A percentile compares a stretch with the other conserved stretches of the same genome.
Conservation (phyloP, 306 rosid genomes). For the Casuarina cunninghamiana region DNA sequence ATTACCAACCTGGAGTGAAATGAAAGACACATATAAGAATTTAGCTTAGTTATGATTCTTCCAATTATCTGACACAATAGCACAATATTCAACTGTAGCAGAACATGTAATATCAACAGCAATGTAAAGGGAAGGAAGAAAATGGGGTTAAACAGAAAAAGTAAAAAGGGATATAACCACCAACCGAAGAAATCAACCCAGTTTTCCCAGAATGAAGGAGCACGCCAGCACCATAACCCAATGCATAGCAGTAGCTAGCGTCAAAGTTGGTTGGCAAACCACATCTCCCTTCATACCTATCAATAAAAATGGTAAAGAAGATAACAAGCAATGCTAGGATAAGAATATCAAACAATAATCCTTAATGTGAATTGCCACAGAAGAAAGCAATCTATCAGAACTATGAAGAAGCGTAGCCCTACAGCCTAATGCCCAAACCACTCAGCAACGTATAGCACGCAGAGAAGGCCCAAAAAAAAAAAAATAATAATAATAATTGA, state of each 20-base stretch:
- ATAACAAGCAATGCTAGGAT: background rate
- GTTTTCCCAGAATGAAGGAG: slow-evolving; percentile 90
- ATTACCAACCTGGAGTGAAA: slow-evolving; percentile 70
- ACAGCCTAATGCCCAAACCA: background rate
- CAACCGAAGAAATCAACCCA: slow-evolving; percentile 92
- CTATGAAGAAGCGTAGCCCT: slow-evolving; percentile 6
- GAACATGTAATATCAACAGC: background rate
- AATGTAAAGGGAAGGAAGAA: slow-evolving; percentile 10
- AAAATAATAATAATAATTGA: background rate
- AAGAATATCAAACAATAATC: background rate
- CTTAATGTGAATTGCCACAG: background rate
- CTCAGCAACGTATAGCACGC: background rate
- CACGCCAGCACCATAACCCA: slow-evolving; percentile 94
- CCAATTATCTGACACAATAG: background rate
- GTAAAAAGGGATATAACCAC: slow-evolving; percentile 32
- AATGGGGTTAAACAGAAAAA: background rate
- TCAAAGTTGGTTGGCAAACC: slow-evolving; percentile 98
- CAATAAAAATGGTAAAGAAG: slow-evolving; percentile 20
- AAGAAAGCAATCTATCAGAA: background rate
- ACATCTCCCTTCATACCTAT: slow-evolving; percentile 96
- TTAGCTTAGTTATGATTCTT: slow-evolving; percentile 7
- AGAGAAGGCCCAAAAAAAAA: background rate
- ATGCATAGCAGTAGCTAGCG: slow-evolving; percentile 87
- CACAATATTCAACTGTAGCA: slow-evolving; percentile 6
- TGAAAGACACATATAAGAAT: slow-evolving; percentile 10